A percentile compares a stretch with the other conserved stretches of the same genome.
Evolutionary conservation across 129 eudicot species (phyloP).

Genomic region (Tagetes erecta): DNA sequence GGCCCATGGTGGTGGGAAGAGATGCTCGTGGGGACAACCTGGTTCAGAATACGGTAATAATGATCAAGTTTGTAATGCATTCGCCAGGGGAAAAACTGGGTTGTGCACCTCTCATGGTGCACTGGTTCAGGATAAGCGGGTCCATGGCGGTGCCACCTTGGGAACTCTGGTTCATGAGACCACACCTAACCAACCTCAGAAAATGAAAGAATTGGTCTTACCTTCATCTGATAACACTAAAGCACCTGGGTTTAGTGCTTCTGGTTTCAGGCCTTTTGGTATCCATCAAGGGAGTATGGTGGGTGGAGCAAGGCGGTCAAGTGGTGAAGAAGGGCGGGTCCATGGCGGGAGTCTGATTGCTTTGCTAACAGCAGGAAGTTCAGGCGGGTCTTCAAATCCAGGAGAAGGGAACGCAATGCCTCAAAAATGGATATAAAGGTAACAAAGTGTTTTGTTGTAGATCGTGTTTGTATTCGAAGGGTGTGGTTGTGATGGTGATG

Average conservation of each 20-base stretch:
- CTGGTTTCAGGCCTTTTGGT: conserved; percentile 28
- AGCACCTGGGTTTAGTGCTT: conserved; percentile 24
- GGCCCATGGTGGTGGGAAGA: conserved; percentile 98
- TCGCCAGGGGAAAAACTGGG: conserved; percentile 81
- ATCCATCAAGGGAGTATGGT: conserved; percentile 26
- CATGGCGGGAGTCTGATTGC: conserved; percentile 91
- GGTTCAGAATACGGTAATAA: conserved; percentile 64
- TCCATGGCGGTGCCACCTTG: conserved; percentile 88
- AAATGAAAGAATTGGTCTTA: conserved; percentile 30
- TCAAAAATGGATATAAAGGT: conserved; percentile 52
- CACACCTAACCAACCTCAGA: conserved; percentile 29
- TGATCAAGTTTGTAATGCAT: conserved; percentile 58
- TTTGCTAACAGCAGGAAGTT: conserved; percentile 48
- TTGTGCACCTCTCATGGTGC: conserved; percentile 84
- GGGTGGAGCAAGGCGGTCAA: conserved; percentile 32
- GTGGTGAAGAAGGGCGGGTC: conserved; percentile 75
- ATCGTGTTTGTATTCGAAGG: conserved; percentile 7
- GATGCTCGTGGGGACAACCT: conserved; percentile 86
- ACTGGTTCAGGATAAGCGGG: conserved; percentile 85
- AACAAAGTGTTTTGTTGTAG: background rate
- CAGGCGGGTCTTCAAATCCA: conserved; percentile 42
- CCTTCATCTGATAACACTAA: conserved; percentile 15
- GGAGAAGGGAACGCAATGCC: conserved; percentile 39
- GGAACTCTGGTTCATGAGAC: conserved; percentile 62
- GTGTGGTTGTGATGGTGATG: background rate